Evolutionary conservation across 768 basidiomycete genomes (phyloP).

Genomic region (Termitomyces sp.): DNA sequence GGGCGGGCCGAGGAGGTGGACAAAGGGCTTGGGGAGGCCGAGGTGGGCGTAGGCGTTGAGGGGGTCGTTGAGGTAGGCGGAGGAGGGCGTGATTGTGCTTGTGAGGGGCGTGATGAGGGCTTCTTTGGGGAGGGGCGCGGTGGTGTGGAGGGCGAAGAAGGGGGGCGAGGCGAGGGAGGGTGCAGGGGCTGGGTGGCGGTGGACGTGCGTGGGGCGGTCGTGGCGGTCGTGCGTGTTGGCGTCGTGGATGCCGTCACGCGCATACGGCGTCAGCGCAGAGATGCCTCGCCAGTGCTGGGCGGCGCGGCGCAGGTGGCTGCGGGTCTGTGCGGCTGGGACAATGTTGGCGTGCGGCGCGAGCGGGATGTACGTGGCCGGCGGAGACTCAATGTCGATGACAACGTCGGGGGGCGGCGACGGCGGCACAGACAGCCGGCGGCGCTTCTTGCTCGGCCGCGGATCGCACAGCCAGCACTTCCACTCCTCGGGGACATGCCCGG

Average conservation of each 20-base stretch:
- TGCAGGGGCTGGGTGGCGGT: slow-evolving; percentile 6
- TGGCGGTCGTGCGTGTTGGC: no score
- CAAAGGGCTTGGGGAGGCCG: slow-evolving; percentile 82
- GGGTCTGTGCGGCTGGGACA: slow-evolving; percentile 38
- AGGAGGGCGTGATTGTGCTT: slow-evolving; percentile 61
- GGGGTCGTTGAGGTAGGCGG: slow-evolving; percentile 71
- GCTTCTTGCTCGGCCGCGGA: slow-evolving; percentile 22
- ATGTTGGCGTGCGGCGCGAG: slow-evolving; percentile 47
- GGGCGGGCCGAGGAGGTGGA: slow-evolving; percentile 75
- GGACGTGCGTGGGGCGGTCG: slow-evolving; percentile 1
- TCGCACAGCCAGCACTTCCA: slow-evolving; percentile 75
- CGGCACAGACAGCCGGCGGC: not conserved
- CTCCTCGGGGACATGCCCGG: slow-evolving; percentile 63
- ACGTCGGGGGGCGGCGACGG: slow-evolving; percentile 30
- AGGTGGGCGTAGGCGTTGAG: slow-evolving; percentile 84
- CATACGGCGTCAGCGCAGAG: slow-evolving; percentile 33
- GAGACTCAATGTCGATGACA: slow-evolving; percentile 43
- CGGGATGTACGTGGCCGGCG: slow-evolving; percentile 40
- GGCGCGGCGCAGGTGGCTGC: slow-evolving; percentile 49
- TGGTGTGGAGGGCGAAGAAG: slow-evolving; percentile 64
- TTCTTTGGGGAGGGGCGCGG: slow-evolving; percentile 49
- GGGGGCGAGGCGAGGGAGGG: slow-evolving; percentile 28
- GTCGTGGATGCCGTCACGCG: slow-evolving; percentile 21
- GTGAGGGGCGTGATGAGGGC: slow-evolving; percentile 62
- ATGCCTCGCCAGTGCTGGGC: slow-evolving; percentile 68